Base-by-base conservation (phyloP, 1,284 basidiomycete species). In the Grifola frondosa region DNA sequence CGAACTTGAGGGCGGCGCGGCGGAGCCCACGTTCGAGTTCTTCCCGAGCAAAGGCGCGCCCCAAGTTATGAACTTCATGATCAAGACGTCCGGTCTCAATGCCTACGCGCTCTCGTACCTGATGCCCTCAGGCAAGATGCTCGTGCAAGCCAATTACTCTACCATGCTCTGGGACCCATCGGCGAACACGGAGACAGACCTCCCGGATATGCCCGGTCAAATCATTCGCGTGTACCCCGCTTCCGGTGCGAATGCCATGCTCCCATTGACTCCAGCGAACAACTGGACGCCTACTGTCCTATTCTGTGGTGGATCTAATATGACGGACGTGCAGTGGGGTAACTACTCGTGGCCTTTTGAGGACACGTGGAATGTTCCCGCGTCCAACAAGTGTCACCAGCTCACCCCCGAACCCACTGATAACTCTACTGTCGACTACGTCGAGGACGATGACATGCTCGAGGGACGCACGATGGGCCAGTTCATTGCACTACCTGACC, bases 191-290 rank as follows among this genome's bases (percentile, higher is more conserved):
- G 88, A 92, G 64, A 82, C 70, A 0, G 57, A 63, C 5, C 69
- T 84, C 3, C 82, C 81, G 2, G 62, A 72, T 50, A 84, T 86
- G 83, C 84, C 84, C 1, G 65, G 65, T 19, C 61, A 75, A 43
- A 81, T 93, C 39, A 76, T 81, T 30, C 86, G 91, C 44, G 91
- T 95, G 23, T 97, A 97, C 70, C 95, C 95, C 28, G 94, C 90
- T 0, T 95, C 92, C 1, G 94, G 86, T 42, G 94, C 88, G 8
- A 82, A 80, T 1, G 89, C 88, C 39, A 93, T 97, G 91, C 71
- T 96, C 5, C 94, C 95, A 2, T 73, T 97, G 30, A 94, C 90
- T 0, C 89, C 91, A 4, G 83, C 76, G 42, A 96, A 97, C 74
- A 86, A 91, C 67, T 97, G 88, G 70, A 81, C 75, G 0, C 88